Evolutionary conservation across 371 early-diverging fungal species (phyloP).

Genomic region (Cokeromyces recurvatus): DNA sequence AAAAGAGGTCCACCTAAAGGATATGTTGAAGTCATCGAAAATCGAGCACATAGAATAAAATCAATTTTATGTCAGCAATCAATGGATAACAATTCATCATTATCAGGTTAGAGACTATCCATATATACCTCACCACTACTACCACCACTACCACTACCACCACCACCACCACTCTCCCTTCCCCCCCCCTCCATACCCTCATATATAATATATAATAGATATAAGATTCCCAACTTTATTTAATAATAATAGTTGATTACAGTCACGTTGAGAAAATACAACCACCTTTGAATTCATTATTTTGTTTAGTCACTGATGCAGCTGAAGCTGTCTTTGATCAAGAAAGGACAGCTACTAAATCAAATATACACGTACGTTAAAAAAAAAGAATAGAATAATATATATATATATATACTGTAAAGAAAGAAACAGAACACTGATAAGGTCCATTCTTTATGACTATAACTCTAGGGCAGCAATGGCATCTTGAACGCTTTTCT

Average conservation of each 20-base stretch:
- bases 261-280: too few relatives aligned
- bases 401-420: not conserved
- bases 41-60: constrained; percentile 64
- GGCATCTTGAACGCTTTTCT: constrained; percentile 22
- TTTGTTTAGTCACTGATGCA: constrained; percentile 8
- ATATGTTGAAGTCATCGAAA: constrained; percentile 69
- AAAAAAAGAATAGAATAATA: not conserved
- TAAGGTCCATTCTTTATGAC: constrained; percentile 41
- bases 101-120: too few relatives aligned
- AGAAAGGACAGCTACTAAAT: constrained; percentile 4
- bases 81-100: constrained; percentile 4
- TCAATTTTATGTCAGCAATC: too few relatives aligned
- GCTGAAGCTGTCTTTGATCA: constrained; percentile 2
- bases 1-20: constrained; percentile 72
- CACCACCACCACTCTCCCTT: too few relatives aligned
- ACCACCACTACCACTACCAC: too few relatives aligned
- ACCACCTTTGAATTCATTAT: constrained; percentile 7
- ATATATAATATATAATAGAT: too few relatives aligned
- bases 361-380: constrained; percentile 27
- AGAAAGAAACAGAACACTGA: constrained; percentile 32
- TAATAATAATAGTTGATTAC: too few relatives aligned
- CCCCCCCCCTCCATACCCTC: too few relatives aligned
- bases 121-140: too few relatives aligned
- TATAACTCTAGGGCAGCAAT: constrained; percentile 41
- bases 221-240: too few relatives aligned